Evolutionary conservation across 179 eudicot genomes (phyloP).

Genomic region (Actinidia polygama): DNA sequence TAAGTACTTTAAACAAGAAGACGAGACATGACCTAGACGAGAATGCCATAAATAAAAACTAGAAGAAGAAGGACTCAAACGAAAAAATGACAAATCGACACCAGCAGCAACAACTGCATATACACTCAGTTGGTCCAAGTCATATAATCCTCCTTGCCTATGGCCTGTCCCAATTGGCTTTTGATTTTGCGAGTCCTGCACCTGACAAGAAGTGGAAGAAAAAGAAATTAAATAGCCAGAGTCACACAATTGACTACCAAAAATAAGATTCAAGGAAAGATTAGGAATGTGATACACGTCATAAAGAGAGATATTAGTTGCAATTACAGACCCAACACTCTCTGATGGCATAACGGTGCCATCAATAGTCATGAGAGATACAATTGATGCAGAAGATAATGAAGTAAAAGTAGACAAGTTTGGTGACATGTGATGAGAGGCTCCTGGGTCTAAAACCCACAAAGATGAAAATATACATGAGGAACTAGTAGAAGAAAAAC

Average conservation of each 20-base stretch:
- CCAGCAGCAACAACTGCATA: too few species aligned
- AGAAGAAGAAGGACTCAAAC: background rate
- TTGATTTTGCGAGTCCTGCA: background rate
- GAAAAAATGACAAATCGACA: background rate
- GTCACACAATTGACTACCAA: constrained; percentile 6
- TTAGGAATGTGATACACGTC: too few species aligned
- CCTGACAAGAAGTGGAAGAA: background rate
- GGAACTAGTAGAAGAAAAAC: background rate
- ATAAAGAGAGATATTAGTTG: background rate
- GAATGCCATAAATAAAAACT: constrained; percentile 18
- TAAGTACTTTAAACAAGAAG: constrained; percentile 8
- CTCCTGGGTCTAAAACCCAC: background rate
- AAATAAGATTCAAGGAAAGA: too few species aligned
- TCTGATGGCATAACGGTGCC: background rate
- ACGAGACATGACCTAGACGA: constrained; percentile 16
- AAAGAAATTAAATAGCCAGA: background rate
- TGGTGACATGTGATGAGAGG: background rate
- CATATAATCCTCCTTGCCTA: constrained; percentile 9
- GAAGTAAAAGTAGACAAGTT: background rate
- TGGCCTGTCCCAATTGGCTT: constrained; percentile 15
- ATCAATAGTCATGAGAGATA: constrained; percentile 7
- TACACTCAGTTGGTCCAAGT: background rate
- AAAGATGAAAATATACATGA: background rate
- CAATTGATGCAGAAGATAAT: background rate
- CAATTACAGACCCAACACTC: background rate